These are phyloP conservation scores for Claviceps digitariae DNA, from an alignment of 2,329 filamentous ascomycete species.

Conservation along the genomic window DNA sequence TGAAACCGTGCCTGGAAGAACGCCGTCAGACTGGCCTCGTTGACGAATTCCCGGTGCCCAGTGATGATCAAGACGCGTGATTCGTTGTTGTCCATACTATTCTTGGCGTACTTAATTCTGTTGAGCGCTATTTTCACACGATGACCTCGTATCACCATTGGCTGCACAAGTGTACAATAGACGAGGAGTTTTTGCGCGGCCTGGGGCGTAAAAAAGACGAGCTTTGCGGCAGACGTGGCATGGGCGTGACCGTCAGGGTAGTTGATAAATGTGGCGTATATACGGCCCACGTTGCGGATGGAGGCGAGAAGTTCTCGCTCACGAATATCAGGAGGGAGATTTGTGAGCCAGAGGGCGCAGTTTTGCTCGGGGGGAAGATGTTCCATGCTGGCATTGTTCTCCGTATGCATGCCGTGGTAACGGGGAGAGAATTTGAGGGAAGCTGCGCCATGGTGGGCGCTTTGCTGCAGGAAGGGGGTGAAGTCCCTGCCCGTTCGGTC, in stretches of 20 bases:
- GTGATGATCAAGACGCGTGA: constrained; percentile 38
- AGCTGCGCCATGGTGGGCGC: neutral
- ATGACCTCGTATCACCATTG: constrained; percentile 24
- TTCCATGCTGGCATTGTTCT: constrained; percentile 21
- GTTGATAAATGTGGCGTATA: constrained; percentile 40
- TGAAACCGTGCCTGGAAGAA: constrained; percentile 30
- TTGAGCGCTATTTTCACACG: constrained; percentile 30
- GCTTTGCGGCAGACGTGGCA: constrained; percentile 30
- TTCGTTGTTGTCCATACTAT: constrained; percentile 15
- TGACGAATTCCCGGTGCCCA: constrained; percentile 30
- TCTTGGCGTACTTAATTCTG: constrained; percentile 29
- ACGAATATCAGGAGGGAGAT: constrained; percentile 30
- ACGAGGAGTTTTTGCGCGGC: constrained; percentile 22
- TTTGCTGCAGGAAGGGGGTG: constrained; percentile 2
- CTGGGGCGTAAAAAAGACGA: constrained; percentile 32
- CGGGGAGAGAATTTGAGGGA: constrained; percentile 17
- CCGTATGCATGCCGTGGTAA: constrained; percentile 24
- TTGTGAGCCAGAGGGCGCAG: constrained; percentile 39
- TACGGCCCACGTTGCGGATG: constrained; percentile 33
- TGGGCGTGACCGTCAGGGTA: constrained; percentile 24
- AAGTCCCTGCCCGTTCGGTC: constrained; percentile 6
- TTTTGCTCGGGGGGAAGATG: constrained; percentile 23
- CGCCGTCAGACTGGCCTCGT: constrained; percentile 21
- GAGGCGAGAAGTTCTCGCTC: constrained; percentile 29
- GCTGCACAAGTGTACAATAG: constrained; percentile 11